Base-by-base conservation (phyloP, 1,284 basidiomycete species). In the Amylostereum areolatum region DNA sequence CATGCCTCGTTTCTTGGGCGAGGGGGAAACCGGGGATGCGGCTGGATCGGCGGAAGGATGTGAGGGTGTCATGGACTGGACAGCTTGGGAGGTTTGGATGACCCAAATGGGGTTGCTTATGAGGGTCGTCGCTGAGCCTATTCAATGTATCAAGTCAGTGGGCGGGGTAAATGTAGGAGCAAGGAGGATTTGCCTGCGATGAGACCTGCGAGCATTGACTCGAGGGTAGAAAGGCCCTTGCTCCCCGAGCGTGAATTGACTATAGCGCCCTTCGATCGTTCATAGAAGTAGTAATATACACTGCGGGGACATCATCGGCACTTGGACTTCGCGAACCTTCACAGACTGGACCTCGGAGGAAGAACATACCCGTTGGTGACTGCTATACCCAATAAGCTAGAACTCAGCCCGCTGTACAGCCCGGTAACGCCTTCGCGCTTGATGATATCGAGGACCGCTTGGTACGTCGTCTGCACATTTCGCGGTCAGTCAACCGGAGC, bases 81-180 rank as follows among this genome's bases (percentile, higher is more conserved):
- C 88, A 10, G 88, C 84, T 65, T 98, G 96, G 34, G 90, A 89
- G 3, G 95, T 96, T 64, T 95, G 90, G n/a, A 94, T 74, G 42
- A 93, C 90, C 92, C 93, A 97, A 57, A 99, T 89, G 1, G 96
- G 96, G 68, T 98, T 99, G 66, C 86, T 91, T 53, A 92, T 77
- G 52, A 97, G 70, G 0, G 93, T 90, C 1, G 96, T 98, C 4
- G 90, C 89, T 24, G 90, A 90, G 37, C 95, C 94, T 88, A 61
- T 31, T 46, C 30, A 12, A 47, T 46, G 34, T n/a, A 5, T 29
- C 28, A 30, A 24, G 28, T 34, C 37, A 12, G n/a, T 37, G 27
- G 35, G 11, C 41, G 36, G 24, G 32, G 37, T 24, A 46, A 25
- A 46, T 31, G 37, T 3, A 34, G 12, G 29, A 6, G 32, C 5